Conservation (phyloP, 2,329 filamentous ascomycete species). For the Drechslerella stenobrocha region DNA sequence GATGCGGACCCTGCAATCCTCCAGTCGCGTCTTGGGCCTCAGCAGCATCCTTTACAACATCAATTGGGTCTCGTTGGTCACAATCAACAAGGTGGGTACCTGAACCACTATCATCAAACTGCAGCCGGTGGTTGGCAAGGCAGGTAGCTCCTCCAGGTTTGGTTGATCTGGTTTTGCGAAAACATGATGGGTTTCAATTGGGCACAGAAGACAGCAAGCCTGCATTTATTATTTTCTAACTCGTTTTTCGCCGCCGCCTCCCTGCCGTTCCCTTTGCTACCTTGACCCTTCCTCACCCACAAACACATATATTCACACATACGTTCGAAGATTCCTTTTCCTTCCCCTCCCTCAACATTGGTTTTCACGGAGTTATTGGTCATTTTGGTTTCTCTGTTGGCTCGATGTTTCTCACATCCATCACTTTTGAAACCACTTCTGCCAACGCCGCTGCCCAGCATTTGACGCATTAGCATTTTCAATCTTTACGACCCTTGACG, state of each 20-base stretch:
- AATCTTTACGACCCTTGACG: constrained; percentile 45
- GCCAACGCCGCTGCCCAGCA: constrained; percentile 26
- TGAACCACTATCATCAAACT: constrained; percentile 65
- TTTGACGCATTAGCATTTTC: constrained; percentile 45
- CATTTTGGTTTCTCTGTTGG: constrained; percentile 49
- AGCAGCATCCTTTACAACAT: constrained; percentile 70
- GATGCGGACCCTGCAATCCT: constrained; percentile 99
- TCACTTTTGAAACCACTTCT: constrained; percentile 23
- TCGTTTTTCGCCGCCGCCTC: constrained; percentile 19
- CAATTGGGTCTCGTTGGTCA: constrained; percentile 63
- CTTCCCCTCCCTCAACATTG: constrained; percentile 41
- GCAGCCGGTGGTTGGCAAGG: constrained; percentile 47
- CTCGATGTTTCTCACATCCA: constrained; percentile 26
- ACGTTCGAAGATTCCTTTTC: constrained; percentile 1
- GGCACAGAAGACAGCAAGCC: constrained; percentile 45
- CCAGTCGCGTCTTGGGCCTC: constrained; percentile 69
- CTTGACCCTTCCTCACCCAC: constrained; percentile 4
- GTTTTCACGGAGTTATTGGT: constrained; percentile 49
- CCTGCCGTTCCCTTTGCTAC: neutral
- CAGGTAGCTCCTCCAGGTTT: constrained; percentile 34
- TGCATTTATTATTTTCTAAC: constrained; percentile 17
- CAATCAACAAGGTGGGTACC: constrained; percentile 63
- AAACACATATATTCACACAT: constrained; percentile 1
- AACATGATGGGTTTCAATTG: constrained; percentile 32
- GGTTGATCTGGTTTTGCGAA: constrained; percentile 24